Percentiles rank a stretch among this genome's conserved stretches.
phyloP scores from a whole-genome alignment of 495 filamentous ascomycete species.

The Lasiosphaeria ovina region DNA sequence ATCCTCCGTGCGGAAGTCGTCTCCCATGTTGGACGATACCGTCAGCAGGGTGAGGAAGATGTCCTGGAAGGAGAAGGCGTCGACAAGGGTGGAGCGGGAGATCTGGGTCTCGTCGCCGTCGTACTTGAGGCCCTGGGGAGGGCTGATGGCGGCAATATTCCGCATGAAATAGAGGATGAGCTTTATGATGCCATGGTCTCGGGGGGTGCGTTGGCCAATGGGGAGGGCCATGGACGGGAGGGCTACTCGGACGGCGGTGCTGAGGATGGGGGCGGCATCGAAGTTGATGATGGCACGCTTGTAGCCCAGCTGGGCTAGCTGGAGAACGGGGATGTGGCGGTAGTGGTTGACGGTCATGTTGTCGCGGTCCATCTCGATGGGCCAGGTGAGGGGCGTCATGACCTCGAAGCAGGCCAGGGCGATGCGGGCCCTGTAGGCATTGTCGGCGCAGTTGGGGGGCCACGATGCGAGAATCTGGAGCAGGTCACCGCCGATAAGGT shows the following conservation, averaged over 20 bases:
- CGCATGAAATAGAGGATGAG: slow-evolving; percentile 84
- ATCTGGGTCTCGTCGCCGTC: slow-evolving; percentile 82
- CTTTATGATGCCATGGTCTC: slow-evolving; percentile 93
- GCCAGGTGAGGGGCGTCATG: slow-evolving; percentile 94
- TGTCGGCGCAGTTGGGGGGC: slow-evolving; percentile 67
- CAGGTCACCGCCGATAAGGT: slow-evolving; percentile 86
- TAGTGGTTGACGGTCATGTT: slow-evolving; percentile 92
- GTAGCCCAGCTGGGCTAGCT: slow-evolving; percentile 83
- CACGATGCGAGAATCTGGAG: slow-evolving; percentile 83
- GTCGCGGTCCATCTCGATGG: slow-evolving; percentile 68
- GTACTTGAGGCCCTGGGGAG: slow-evolving; percentile 54
- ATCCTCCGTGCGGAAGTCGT: slow-evolving; percentile 88
- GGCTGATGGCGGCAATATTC: slow-evolving; percentile 81
- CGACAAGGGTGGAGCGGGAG: slow-evolving; percentile 81
- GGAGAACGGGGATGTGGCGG: slow-evolving; percentile 82
- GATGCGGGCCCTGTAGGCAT: slow-evolving; percentile 66
- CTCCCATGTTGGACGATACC: slow-evolving; percentile 83
- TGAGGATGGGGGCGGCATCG: slow-evolving; percentile 71
- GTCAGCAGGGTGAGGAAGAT: slow-evolving; percentile 81
- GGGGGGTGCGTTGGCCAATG: slow-evolving; percentile 67
- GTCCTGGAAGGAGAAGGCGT: slow-evolving; percentile 86
- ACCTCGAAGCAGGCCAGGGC: slow-evolving; percentile 87
- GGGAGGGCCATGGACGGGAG: slow-evolving; percentile 84
- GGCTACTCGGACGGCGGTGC: slow-evolving; percentile 72
- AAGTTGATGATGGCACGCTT: slow-evolving; percentile 84